These are phyloP conservation scores for Pouteria campechiana DNA, from an alignment of 179 eudicot genomes.

Conservation along the genomic window DNA sequence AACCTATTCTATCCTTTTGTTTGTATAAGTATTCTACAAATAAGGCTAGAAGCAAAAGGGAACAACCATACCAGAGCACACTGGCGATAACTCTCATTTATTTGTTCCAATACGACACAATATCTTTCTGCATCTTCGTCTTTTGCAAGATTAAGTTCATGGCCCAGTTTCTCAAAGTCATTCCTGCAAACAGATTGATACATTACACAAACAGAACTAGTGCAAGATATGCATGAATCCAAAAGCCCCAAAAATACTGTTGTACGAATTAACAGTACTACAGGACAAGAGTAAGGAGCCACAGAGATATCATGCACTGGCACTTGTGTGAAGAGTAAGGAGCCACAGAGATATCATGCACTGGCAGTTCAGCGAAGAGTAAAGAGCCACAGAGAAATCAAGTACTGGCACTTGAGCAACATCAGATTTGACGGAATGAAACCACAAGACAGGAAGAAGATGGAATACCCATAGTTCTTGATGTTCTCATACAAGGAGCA, in stretches of 20 bases:
- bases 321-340: not conserved
- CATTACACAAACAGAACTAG: not conserved
- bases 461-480: constrained; percentile 72
- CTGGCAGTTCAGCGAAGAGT: not conserved
- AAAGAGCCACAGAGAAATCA: not conserved
- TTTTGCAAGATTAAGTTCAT: constrained; percentile 74
- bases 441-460: no score
- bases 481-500: constrained; percentile 58
- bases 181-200: constrained; percentile 26
- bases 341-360: not conserved
- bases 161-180: constrained; percentile 58
- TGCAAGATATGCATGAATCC: no score
- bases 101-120: constrained; percentile 37
- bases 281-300: not conserved
- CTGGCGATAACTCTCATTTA: constrained; percentile 66
- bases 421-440: not conserved
- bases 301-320: not conserved
- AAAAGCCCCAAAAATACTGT: no score
- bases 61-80: constrained; percentile 60
- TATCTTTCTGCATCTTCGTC: constrained; percentile 61
- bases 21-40: no score
- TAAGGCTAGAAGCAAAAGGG: no score
- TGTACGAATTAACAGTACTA: not conserved
- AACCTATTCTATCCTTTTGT: no score
- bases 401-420: not conserved